Base-by-base conservation (phyloP, 495 filamentous ascomycete species). In the Penicillium bialowiezense region DNA sequence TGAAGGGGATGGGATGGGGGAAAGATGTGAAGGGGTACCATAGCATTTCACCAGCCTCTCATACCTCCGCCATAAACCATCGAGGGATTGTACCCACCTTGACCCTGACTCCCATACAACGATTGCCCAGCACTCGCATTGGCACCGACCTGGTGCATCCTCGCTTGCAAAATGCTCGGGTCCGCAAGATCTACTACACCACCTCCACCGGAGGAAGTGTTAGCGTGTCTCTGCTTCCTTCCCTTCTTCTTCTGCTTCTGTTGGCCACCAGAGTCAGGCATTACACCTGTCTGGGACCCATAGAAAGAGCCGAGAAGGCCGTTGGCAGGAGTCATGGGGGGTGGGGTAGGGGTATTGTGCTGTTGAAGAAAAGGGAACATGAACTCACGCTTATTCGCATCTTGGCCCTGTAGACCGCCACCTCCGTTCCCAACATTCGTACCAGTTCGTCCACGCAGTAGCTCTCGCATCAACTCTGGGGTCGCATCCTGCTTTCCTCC, bases 181-280 rank as follows among this genome's bases (percentile, higher is more conserved):
- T 96, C 91, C 79, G 88, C 88, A 91, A 95, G 88, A 91, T 97
- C 90, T 79, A 95, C 90, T 90, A 95, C 83, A 81, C 87, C 90
- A 78, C 90, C 90, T 81, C 89, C 89, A 82, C 89, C 92, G 84
- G 90, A 93, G 88, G 90, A 95, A 92, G 91, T 95, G 88, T 95
- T 95, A 93, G 91, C 91, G 86, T 96, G 90, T 86, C 90, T 95
- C 78, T 95, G 90, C 87, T 95, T 93, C 85, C 95, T 95, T 83
- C 89, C 90, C 88, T 96, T 95, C 88, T 95, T 96, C 88, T 93
- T 96, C 83, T 91, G 87, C 86, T 95, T 95, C 77, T 81, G 79
- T 67, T 84, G 82, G 74, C 83, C 53, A 44, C 61, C 86, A 79
- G 84, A 82, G 67, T 91, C 89, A 80, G 89, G 84, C 76, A 83